These are phyloP conservation scores for Melampsora occidentalis DNA, from an alignment of 1,284 basidiomycete genomes.

Conservation along the genomic window DNA sequence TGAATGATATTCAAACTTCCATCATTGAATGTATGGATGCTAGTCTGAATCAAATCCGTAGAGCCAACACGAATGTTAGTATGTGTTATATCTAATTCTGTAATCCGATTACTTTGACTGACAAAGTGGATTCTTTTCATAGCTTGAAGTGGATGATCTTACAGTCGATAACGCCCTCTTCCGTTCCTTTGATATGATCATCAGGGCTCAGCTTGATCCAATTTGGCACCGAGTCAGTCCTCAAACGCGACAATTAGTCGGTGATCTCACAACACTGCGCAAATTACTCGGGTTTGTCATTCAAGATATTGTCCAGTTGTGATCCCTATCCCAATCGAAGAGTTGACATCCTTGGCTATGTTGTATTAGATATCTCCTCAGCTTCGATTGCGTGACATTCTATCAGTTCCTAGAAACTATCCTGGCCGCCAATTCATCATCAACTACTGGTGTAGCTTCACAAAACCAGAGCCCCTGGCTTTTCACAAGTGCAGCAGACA, in stretches of 20 bases:
- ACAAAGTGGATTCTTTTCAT: conserved; percentile 40
- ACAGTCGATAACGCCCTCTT: conserved; percentile 93
- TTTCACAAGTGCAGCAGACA: conserved; percentile 80
- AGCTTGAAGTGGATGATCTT: conserved; percentile 92
- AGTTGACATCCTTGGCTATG: conserved; percentile 15
- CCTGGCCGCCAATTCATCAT: conserved; percentile 66
- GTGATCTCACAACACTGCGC: conserved; percentile 79
- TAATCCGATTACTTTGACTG: neutral
- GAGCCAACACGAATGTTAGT: conserved; percentile 74
- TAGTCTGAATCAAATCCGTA: conserved; percentile 84
- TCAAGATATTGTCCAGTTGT: neutral
- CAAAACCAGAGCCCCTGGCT: conserved; percentile 78
- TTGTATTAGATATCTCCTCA: conserved; percentile 70
- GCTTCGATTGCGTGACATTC: conserved; percentile 87
- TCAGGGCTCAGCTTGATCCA: conserved; percentile 81
- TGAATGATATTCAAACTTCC: conserved; percentile 85
- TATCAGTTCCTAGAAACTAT: conserved; percentile 88
- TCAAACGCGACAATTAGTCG: conserved; percentile 84
- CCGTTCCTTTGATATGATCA: conserved; percentile 83
- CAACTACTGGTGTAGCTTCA: conserved; percentile 47
- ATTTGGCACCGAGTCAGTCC: conserved; percentile 96
- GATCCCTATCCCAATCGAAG: neutral
- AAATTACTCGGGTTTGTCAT: conserved; percentile 62
- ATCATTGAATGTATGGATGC: conserved; percentile 93
- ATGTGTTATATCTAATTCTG: neutral